Conservation (phyloP, 768 basidiomycete genomes). For the Russula emetica region DNA sequence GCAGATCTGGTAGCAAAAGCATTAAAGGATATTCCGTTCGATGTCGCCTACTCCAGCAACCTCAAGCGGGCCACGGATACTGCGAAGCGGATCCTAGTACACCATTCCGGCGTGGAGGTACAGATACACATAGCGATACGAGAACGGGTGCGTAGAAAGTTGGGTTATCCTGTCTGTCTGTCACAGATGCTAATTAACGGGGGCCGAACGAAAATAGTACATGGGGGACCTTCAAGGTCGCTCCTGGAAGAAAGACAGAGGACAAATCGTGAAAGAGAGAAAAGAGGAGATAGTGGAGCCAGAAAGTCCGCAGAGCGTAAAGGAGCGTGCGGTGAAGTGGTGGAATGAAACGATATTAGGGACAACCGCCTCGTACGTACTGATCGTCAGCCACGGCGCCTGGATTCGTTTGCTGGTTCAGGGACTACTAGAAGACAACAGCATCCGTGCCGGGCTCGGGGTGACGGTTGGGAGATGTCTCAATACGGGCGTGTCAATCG, state of each 20-base stretch:
- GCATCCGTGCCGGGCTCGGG: constrained; percentile 37
- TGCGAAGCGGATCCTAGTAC: constrained; percentile 54
- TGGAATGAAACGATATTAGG: constrained; percentile 49
- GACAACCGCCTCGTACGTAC: constrained; percentile 32
- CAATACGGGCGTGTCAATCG: constrained; percentile 55
- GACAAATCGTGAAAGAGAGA: not conserved
- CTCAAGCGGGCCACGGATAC: constrained; percentile 69
- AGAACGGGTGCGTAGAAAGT: constrained; percentile 54
- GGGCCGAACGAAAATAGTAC: constrained; percentile 40
- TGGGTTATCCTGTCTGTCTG: not conserved
- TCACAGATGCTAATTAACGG: not conserved
- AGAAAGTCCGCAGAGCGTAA: constrained; percentile 14
- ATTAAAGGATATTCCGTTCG: constrained; percentile 53
- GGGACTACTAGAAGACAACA: constrained; percentile 42
- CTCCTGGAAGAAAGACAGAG: not conserved
- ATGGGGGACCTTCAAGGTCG: constrained; percentile 62
- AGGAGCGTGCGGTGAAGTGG: constrained; percentile 53
- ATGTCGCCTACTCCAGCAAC: constrained; percentile 65
- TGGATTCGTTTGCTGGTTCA: constrained; percentile 53
- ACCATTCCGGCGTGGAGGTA: constrained; percentile 48
- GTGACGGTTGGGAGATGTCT: constrained; percentile 37
- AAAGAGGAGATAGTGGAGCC: constrained; percentile 25
- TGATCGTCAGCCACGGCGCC: constrained; percentile 66
- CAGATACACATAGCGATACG: constrained; percentile 47
- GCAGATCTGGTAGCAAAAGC: constrained; percentile 51